Evolutionary conservation across 192 early-diverging fungal species (phyloP).

Genomic region (Backusella liffmaniae): DNA sequence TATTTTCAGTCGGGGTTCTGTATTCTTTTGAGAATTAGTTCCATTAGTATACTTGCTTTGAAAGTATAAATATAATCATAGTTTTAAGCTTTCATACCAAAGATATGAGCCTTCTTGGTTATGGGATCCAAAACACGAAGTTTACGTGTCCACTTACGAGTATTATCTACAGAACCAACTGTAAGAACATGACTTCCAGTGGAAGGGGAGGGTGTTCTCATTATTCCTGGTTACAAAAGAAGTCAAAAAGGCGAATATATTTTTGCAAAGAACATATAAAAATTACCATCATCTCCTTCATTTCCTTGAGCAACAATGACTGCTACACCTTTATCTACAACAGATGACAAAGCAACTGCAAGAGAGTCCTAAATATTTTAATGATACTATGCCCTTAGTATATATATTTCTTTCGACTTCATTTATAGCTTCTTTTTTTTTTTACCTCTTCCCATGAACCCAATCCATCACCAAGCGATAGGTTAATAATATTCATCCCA

Average conservation of each 20-base stretch:
- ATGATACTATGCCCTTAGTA: not conserved
- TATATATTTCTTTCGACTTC: not conserved
- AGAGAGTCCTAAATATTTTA: slow-evolving; percentile 10
- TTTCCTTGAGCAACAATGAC: slow-evolving; percentile 28
- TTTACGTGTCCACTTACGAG: slow-evolving; percentile 19
- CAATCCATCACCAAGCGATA: slow-evolving; percentile 71
- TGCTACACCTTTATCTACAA: slow-evolving; percentile 2
- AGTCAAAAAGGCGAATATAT: not conserved
- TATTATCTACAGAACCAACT: slow-evolving; percentile 52
- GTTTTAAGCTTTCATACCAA: not conserved
- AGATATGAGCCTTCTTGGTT: not conserved
- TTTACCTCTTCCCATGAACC: slow-evolving; percentile 54
- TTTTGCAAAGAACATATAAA: not conserved
- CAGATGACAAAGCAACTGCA: slow-evolving; percentile 18
- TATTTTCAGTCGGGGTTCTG: no score
- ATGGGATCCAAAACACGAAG: not conserved
- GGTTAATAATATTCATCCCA: slow-evolving; percentile 77
- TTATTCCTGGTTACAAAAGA: slow-evolving; percentile 11
- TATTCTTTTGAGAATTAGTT: not conserved
- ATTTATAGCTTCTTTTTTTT: not conserved
- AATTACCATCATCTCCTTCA: slow-evolving; percentile 19
- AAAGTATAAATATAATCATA: not conserved
- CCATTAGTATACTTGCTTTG: not conserved
- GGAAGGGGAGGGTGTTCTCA: slow-evolving; percentile 49
- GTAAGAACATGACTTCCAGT: slow-evolving; percentile 54